Evolutionary conservation across 2,329 filamentous ascomycete genomes (phyloP).

Genomic region (Periconia digitata): DNA sequence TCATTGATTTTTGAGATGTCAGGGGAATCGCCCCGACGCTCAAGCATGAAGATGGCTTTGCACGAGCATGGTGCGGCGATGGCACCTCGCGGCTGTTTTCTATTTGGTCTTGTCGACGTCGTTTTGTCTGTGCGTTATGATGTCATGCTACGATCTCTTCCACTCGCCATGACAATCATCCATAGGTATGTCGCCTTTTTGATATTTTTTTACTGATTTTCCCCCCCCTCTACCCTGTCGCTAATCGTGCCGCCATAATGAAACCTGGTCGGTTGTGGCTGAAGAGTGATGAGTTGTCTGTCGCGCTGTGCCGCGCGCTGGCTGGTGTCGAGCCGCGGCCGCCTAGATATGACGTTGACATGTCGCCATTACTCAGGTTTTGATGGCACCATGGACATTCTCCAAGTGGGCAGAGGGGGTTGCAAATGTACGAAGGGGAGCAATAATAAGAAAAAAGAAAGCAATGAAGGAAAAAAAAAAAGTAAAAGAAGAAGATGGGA

Average conservation of each 20-base stretch:
- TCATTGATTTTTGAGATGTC: neutral
- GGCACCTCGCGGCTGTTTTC: neutral
- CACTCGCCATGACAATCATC: neutral
- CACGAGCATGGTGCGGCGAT: constrained; percentile 21
- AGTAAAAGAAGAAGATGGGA: neutral
- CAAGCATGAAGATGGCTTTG: constrained; percentile 11
- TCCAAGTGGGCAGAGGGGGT: too few relatives aligned
- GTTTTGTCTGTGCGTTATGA: constrained; percentile 19
- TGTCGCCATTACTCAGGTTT: neutral
- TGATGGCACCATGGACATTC: too few relatives aligned
- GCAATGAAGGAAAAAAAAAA: neutral
- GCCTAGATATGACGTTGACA: constrained; percentile 16
- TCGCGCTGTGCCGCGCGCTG: constrained; percentile 14
- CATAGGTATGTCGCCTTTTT: neutral
- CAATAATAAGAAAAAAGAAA: too few relatives aligned
- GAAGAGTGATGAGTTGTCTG: constrained; percentile 26
- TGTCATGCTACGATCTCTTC: constrained; percentile 18
- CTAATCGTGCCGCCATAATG: neutral
- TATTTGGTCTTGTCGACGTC: constrained; percentile 9
- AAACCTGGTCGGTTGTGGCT: constrained; percentile 9
- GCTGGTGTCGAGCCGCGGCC: constrained; percentile 5
- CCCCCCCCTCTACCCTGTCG: neutral
- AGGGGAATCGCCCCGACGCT: constrained; percentile 9
- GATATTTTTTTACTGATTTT: neutral
- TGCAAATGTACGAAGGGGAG: too few relatives aligned